Percentiles rank a stretch among this genome's conserved stretches.
Conservation (phyloP, 768 basidiomycete species). For the Paxillus involutus region DNA sequence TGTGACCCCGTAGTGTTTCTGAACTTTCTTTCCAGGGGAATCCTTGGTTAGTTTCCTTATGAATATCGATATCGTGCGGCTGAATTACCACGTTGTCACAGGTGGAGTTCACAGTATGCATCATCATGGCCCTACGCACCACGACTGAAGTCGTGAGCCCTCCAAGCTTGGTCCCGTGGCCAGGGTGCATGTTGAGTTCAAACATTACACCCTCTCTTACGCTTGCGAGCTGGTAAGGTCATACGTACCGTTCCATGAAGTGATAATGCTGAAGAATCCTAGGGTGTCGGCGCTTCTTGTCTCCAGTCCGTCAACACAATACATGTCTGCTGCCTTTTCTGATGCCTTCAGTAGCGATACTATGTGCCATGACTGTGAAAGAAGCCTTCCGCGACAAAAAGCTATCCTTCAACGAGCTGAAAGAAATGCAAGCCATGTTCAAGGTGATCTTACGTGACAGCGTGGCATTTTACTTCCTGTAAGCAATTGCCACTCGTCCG, state of each 20-base stretch:
- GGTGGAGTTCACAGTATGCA: slow-evolving; percentile 17
- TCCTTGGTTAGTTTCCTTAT: slow-evolving; percentile 11
- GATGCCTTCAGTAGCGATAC: slow-evolving; percentile 10
- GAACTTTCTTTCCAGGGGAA: slow-evolving; percentile 8
- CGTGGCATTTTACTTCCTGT: slow-evolving; percentile 18
- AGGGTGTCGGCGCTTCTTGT: slow-evolving; percentile 20
- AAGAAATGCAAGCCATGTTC: neutral
- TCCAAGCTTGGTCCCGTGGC: slow-evolving; percentile 16
- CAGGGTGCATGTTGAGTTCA: slow-evolving; percentile 13
- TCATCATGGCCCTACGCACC: slow-evolving; percentile 15
- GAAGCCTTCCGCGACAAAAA: neutral
- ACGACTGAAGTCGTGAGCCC: slow-evolving; percentile 10
- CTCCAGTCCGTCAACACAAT: slow-evolving; percentile 12
- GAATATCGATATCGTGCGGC: neutral
- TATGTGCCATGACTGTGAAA: slow-evolving; percentile 19
- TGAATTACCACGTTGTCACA: neutral
- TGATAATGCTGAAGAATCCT: neutral
- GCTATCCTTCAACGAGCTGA: neutral
- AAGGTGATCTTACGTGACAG: slow-evolving; percentile 12
- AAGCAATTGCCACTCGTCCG: neutral
- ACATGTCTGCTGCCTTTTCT: neutral
- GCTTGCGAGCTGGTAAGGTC: slow-evolving; percentile 21
- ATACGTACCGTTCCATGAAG: neutral
- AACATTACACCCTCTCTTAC: slow-evolving; percentile 13
- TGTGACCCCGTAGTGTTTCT: neutral